These are phyloP conservation scores for Penicillium maclennaniae DNA, from an alignment of 495 filamentous ascomycete species.

Conservation along the genomic window DNA sequence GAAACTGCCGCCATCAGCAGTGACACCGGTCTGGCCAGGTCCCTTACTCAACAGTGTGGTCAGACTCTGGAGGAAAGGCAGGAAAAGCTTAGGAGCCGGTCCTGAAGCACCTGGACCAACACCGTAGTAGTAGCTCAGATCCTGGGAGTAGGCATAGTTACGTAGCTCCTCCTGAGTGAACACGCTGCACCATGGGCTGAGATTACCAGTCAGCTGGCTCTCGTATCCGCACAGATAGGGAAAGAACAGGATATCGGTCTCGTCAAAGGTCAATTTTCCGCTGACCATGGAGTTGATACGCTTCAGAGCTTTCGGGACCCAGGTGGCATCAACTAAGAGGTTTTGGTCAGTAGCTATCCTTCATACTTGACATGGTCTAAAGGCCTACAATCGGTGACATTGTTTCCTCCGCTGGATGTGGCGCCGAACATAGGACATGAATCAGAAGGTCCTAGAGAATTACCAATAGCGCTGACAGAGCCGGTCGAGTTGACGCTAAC, in stretches of 20 bases:
- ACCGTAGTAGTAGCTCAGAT: constrained; percentile 58
- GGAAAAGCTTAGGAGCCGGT: constrained; percentile 40
- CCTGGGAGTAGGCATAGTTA: constrained; percentile 56
- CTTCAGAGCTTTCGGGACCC: constrained; percentile 46
- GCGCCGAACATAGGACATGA: constrained; percentile 49
- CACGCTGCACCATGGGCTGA: constrained; percentile 51
- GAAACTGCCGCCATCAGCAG: constrained; percentile 34
- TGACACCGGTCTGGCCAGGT: constrained; percentile 38
- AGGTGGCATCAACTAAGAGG: constrained; percentile 40
- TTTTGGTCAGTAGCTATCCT: no score
- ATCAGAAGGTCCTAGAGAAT: constrained; percentile 54
- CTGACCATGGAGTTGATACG: constrained; percentile 46
- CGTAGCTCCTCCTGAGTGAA: constrained; percentile 50
- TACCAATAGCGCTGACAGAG: constrained; percentile 39
- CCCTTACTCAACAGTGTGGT: constrained; percentile 44
- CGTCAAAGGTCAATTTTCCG: constrained; percentile 47
- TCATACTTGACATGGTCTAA: no score
- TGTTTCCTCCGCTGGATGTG: constrained; percentile 33
- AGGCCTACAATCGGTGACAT: constrained; percentile 31
- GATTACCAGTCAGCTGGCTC: constrained; percentile 51
- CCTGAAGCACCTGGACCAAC: constrained; percentile 49
- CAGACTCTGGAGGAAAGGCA: constrained; percentile 48
- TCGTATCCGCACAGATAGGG: constrained; percentile 61
- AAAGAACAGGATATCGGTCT: constrained; percentile 48
- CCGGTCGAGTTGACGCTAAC: constrained; percentile 48